Percentiles rank a stretch among this genome's conserved stretches.
These are phyloP conservation scores for Schizothecium vesticola DNA, from an alignment of 495 filamentous ascomycete species.

Conservation along the genomic window DNA sequence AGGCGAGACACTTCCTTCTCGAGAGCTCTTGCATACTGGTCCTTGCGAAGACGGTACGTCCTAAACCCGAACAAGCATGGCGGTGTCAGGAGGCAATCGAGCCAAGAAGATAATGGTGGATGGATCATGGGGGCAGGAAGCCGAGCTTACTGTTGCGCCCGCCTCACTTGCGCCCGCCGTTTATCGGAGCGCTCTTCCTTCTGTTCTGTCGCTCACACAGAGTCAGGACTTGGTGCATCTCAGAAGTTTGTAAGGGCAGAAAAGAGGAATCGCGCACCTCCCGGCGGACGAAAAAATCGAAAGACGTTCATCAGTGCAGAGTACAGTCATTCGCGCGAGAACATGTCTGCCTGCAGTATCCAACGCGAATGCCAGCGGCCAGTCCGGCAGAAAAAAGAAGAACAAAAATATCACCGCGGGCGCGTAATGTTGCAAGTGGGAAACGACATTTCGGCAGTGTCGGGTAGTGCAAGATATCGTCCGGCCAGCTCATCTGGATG, in stretches of 20 bases:
- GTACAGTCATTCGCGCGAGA: too few species aligned
- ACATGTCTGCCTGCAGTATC: too few species aligned
- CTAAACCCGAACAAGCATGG: neutral
- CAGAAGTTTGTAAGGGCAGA: neutral
- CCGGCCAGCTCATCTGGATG: too few species aligned
- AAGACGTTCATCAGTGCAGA: neutral
- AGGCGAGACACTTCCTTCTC: neutral
- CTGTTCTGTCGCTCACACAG: neutral
- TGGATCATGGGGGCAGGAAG: too few species aligned
- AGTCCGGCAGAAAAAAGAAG: neutral
- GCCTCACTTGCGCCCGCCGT: neutral
- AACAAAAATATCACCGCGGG: too few species aligned
- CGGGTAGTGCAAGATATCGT: too few species aligned
- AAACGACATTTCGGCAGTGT: too few species aligned
- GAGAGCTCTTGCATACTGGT: slow-evolving; percentile 1
- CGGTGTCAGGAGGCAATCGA: neutral
- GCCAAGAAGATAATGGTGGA: neutral
- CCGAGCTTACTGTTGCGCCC: neutral
- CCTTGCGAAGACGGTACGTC: slow-evolving; percentile 1
- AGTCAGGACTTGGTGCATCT: neutral
- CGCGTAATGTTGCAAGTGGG: too few species aligned
- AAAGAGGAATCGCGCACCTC: neutral
- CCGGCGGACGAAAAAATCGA: neutral
- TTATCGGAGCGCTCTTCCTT: neutral
- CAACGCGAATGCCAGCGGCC: neutral